Evolutionary conservation across 768 basidiomycete species (phyloP), one percentile per base, ranked within the genome.

Genomic region (Lactifluus volemus): DNA sequence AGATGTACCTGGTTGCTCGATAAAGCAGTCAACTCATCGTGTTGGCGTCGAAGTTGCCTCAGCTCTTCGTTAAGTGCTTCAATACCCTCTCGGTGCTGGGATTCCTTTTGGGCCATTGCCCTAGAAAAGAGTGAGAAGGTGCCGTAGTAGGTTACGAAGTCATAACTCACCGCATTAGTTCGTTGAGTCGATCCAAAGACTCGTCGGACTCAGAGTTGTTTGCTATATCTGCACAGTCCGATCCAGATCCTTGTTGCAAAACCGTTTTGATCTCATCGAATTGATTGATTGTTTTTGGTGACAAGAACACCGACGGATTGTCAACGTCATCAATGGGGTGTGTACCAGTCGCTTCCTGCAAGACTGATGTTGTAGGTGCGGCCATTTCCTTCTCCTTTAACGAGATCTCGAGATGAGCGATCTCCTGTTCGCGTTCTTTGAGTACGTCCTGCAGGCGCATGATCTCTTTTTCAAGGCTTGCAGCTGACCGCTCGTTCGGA

Each of bases 71-170:
- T 85, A 64, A 98, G 78, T 36, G 76, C 76, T 45, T 91, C 85
- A 30, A 97, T 88, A 25, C 81, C 70, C 68, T 96, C 91, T 39
- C 84, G 83, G 70, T 98, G 96, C 38, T 84, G 78, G 4, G 91
- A 88, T 72, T 99, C 97, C 71, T 98, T 98, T 75, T 91, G 88
- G 3, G 95, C 95, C 96, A 98, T 98, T 2, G 96, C 92, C 64
- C 93, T 97, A 60, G 12, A 38, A 30, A 67, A 49, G 9, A 32
- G 44, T 56, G 10, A 63, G 63, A 48, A 60, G 68, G 39, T 62
- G 30, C 49, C 49, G 9, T 25, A 34, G 53, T 45, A 61, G 67
- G 51, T 58, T 36, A 49, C 17, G 11, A 54, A 52, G 32, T 45
- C 53, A 58, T 38, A 59, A 65, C 90, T 68, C 69, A 95, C 90